A percentile compares a stretch with the other conserved stretches of the same genome.
Evolutionary conservation across 1,284 basidiomycete species (phyloP).

Genomic region (Naganishia cerealis): DNA sequence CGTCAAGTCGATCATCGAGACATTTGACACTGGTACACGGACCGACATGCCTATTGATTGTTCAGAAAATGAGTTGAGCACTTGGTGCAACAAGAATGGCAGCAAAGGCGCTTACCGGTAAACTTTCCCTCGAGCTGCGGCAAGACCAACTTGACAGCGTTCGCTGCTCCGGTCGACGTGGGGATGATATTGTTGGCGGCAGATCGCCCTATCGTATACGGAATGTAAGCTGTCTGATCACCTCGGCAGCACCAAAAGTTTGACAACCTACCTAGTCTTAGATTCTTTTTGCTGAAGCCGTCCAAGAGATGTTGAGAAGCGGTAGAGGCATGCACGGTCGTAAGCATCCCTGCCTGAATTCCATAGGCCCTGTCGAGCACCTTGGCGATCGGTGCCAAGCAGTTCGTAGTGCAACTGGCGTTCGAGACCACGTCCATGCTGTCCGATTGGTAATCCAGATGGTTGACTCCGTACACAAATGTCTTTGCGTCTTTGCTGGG

Average conservation of each 20-base stretch:
- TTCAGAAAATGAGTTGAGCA: not conserved
- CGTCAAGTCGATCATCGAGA: constrained; percentile 55
- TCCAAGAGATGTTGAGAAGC: constrained; percentile 54
- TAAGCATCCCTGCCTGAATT: constrained; percentile 55
- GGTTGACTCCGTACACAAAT: constrained; percentile 55
- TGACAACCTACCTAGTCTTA: constrained; percentile 45
- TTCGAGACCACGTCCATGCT: constrained; percentile 51
- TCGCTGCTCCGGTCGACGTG: constrained; percentile 53
- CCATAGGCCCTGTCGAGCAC: constrained; percentile 52
- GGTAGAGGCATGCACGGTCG: constrained; percentile 55
- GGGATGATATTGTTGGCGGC: constrained; percentile 55
- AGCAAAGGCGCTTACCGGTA: constrained; percentile 42
- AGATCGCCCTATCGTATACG: constrained; percentile 42
- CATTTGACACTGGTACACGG: constrained; percentile 55
- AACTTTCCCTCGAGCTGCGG: constrained; percentile 55
- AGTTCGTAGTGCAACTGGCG: constrained; percentile 56
- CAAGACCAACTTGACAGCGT: constrained; percentile 53
- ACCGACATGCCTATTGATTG: constrained; percentile 49
- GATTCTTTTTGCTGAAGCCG: constrained; percentile 53
- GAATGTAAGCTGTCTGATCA: not conserved
- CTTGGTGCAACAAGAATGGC: not conserved
- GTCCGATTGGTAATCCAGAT: constrained; percentile 43
- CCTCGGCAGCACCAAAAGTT: not conserved
- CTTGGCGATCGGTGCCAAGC: constrained; percentile 53
- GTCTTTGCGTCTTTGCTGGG: constrained; percentile 41